phyloP scores from a whole-genome alignment of 1,139 yeast species.

The Lodderomyces beijingensis region DNA sequence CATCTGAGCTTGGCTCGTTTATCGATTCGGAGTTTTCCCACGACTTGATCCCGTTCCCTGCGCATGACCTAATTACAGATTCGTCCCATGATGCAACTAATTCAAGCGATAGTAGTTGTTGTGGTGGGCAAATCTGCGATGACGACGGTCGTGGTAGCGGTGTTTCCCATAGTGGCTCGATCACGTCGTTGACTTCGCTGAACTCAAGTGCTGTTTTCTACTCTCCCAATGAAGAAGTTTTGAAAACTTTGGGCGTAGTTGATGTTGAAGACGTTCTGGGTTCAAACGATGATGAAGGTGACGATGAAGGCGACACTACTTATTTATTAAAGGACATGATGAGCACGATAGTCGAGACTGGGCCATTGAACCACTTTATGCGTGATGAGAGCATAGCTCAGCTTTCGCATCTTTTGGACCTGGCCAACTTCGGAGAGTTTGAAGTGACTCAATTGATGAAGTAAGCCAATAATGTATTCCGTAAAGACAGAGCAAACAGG shows the following conservation, averaged over 20 bases:
- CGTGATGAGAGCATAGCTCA: slow-evolving; percentile 32
- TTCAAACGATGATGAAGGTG: not conserved
- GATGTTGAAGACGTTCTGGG: not conserved
- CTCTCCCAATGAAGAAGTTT: not conserved
- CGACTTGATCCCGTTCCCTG: not conserved
- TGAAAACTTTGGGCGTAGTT: not conserved
- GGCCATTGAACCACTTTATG: slow-evolving; percentile 6
- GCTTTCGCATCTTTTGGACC: slow-evolving; percentile 30
- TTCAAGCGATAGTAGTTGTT: too few relatives aligned
- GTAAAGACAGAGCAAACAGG: too few relatives aligned
- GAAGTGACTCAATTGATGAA: not conserved
- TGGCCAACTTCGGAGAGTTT: slow-evolving; percentile 17
- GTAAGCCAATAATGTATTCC: slow-evolving; percentile 1
- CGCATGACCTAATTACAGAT: not conserved
- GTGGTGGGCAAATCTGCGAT: too few relatives aligned
- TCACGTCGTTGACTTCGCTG: not conserved
- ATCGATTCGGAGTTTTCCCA: slow-evolving; percentile 21
- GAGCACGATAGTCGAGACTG: slow-evolving; percentile 1
- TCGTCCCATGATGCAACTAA: not conserved
- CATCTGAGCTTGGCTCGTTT: slow-evolving; percentile 27
- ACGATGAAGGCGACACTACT: not conserved
- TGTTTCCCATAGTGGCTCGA: not conserved
- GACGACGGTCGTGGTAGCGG: not conserved
- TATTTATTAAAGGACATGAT: not conserved
- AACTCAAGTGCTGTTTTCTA: not conserved